phyloP scores from a whole-genome alignment of 306 rosid species.

The Betula pendula region DNA sequence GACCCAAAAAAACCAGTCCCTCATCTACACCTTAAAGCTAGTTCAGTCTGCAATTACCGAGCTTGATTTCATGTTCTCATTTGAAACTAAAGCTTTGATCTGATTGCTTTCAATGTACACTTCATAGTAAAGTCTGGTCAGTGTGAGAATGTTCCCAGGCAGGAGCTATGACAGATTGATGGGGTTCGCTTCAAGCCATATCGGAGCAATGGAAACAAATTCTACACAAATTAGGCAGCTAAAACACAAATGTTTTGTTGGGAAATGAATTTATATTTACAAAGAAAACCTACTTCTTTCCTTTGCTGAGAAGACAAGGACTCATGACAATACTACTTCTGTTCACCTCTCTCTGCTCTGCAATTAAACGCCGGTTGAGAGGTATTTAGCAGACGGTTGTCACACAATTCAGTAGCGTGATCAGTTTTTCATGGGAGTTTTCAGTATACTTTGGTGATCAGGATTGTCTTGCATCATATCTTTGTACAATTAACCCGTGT shows the following conservation, averaged over 20 bases:
- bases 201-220: not conserved
- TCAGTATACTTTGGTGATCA: not conserved
- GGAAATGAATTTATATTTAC: not conserved
- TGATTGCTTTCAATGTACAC: not conserved
- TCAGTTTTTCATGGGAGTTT: not conserved
- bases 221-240: not conserved
- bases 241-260: not conserved
- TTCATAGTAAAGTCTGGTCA: not conserved
- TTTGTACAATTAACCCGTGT: not conserved
- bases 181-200: not conserved
- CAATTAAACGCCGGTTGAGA: not conserved
- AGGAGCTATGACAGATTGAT: not conserved
- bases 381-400: not conserved
- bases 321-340: not conserved
- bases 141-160: not conserved
- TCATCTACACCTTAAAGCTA: not conserved
- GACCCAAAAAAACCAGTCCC: conserved; percentile 38
- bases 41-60: not conserved
- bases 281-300: not conserved
- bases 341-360: not conserved
- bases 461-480: not conserved
- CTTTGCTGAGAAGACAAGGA: not conserved
- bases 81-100: not conserved
- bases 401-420: not conserved
- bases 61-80: not conserved